Conservation (phyloP, 345 rosid genomes). For the Salix arbutifolia region DNA sequence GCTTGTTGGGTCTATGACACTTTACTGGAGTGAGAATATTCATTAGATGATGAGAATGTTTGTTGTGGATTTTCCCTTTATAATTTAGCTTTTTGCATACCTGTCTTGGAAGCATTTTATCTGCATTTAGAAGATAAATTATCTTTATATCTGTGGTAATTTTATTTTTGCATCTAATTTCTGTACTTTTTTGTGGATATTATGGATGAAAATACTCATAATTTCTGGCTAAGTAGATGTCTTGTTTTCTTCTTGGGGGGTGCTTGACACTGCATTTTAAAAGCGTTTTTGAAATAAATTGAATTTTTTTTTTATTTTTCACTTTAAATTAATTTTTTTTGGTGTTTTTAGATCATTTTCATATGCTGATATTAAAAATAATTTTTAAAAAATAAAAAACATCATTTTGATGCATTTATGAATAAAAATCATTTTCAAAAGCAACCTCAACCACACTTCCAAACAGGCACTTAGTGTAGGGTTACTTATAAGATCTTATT, state of each 20-base stretch:
- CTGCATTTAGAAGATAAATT: neutral
- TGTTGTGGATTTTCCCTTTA: neutral
- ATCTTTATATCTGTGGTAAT: neutral
- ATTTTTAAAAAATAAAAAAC: no score
- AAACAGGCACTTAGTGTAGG: no score
- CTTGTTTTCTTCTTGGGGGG: neutral
- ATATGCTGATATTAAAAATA: no score
- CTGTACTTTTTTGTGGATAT: neutral
- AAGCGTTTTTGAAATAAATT: no score
- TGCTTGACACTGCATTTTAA: no score
- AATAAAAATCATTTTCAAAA: no score
- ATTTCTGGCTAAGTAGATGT: neutral
- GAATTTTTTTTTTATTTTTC: no score
- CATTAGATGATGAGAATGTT: neutral
- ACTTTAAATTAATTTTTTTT: no score
- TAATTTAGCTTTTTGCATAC: neutral
- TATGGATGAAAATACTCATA: neutral
- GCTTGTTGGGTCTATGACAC: neutral
- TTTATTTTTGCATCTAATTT: neutral
- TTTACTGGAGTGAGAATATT: neutral
- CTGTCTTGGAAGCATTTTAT: neutral
- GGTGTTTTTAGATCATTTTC: no score
- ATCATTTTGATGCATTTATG: no score
- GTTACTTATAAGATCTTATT: neutral
- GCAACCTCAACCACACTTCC: no score